These are phyloP conservation scores for Candida oleophila DNA, from an alignment of 805 yeast genomes.

Conservation along the genomic window DNA sequence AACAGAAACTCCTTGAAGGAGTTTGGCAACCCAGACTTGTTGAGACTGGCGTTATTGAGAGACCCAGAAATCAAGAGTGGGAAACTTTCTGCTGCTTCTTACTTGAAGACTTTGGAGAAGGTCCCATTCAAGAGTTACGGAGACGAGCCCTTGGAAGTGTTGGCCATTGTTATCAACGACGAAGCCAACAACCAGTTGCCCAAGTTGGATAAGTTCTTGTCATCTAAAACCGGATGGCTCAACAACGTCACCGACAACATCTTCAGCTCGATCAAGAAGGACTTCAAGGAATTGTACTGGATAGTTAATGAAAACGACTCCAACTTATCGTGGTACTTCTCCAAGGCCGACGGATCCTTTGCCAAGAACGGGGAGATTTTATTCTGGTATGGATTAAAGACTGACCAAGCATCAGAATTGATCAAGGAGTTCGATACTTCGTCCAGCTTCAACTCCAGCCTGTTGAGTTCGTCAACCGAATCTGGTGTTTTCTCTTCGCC, in stretches of 20 bases:
- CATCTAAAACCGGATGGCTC: constrained; percentile 92
- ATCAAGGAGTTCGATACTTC: constrained; percentile 51
- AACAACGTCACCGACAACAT: constrained; percentile 96
- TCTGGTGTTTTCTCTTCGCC: constrained; percentile 49
- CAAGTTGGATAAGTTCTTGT: constrained; percentile 78
- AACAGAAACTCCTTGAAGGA: constrained; percentile 69
- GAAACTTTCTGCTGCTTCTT: constrained; percentile 72
- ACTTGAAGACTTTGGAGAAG: constrained; percentile 68
- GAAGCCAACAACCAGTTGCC: constrained; percentile 53
- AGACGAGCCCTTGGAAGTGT: constrained; percentile 93
- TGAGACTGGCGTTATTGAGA: constrained; percentile 73
- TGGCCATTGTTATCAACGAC: constrained; percentile 68
- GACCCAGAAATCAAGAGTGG: constrained; percentile 76
- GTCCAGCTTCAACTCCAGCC: constrained; percentile 23
- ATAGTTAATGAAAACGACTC: constrained; percentile 85
- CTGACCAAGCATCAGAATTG: constrained; percentile 59
- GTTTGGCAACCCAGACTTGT: constrained; percentile 69
- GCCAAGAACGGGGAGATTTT: constrained; percentile 83
- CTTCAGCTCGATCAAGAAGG: constrained; percentile 76
- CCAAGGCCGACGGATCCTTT: constrained; percentile 91
- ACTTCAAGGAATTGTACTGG: constrained; percentile 79
- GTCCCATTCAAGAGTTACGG: constrained; percentile 74
- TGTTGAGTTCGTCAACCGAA: constrained; percentile 37
- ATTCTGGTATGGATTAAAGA: constrained; percentile 91
- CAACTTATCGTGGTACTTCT: constrained; percentile 87